Conservation (phyloP, 164 flowering plant species). For the Vitis labrusca region DNA sequence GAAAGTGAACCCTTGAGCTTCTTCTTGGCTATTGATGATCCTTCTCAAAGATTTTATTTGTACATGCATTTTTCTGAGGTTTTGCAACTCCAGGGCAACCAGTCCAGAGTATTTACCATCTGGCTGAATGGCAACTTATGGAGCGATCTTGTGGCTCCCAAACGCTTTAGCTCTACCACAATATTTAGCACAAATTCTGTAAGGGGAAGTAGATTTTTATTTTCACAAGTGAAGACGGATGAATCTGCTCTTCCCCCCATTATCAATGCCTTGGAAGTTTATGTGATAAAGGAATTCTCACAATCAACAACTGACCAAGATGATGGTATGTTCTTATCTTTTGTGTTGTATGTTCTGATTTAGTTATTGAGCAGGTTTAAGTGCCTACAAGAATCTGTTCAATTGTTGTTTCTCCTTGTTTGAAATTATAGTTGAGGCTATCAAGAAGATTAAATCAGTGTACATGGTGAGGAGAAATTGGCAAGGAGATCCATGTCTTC, state of each 20-base stretch:
- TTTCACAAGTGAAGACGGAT: slow-evolving; percentile 5
- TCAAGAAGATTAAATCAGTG: slow-evolving; percentile 27
- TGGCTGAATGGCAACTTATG: slow-evolving; percentile 14
- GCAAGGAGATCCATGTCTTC: slow-evolving; percentile 62
- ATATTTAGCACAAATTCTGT: background rate
- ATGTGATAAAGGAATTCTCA: slow-evolving; percentile 7
- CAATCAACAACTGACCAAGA: slow-evolving; percentile 23
- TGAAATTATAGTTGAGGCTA: slow-evolving; percentile 31
- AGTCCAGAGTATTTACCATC: slow-evolving; percentile 35
- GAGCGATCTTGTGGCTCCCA: slow-evolving; percentile 4
- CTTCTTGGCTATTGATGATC: slow-evolving; percentile 9
- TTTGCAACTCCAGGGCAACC: slow-evolving; percentile 10
- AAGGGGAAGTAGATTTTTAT: background rate
- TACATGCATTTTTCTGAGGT: slow-evolving; percentile 51
- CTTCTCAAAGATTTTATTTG: slow-evolving; percentile 12
- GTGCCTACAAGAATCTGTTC: no score
- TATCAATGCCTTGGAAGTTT: slow-evolving; percentile 49
- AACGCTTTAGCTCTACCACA: slow-evolving; percentile 4
- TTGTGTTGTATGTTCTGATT: no score
- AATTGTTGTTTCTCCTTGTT: background rate
- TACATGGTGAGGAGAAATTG: slow-evolving; percentile 38
- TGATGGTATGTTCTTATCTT: slow-evolving; percentile 25
- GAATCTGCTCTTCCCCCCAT: slow-evolving; percentile 45
- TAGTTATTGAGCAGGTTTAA: no score
- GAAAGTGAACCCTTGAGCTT: slow-evolving; percentile 11